phyloP scores from a whole-genome alignment of 352 stramenopile species.

The Globisporangium alternatum region DNA sequence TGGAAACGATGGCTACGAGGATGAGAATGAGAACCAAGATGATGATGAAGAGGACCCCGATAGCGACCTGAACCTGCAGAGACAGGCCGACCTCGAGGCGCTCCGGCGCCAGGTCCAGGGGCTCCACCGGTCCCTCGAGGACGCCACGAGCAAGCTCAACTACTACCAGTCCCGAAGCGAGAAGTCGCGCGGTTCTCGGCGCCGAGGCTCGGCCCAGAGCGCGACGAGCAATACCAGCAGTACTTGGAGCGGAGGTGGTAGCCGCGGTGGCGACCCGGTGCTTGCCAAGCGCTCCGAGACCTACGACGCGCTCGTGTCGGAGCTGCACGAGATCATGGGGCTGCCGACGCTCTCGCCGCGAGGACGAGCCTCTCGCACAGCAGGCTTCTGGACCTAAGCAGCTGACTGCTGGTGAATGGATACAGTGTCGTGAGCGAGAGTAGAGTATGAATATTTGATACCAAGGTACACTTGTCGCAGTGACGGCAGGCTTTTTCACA shows the following conservation, averaged over 20 bases:
- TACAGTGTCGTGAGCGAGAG: not conserved
- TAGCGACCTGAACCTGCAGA: constrained; percentile 13
- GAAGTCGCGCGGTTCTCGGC: not conserved
- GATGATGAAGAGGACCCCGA: not conserved
- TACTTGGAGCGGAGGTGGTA: not conserved
- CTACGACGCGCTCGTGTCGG: constrained; percentile 51
- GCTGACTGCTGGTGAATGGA: not conserved
- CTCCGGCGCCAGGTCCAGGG: constrained; percentile 49
- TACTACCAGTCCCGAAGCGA: constrained; percentile 19
- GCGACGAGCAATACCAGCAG: constrained; percentile 11
- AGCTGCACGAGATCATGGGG: constrained; percentile 78
- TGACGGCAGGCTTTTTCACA: not conserved
- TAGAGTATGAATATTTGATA: not conserved
- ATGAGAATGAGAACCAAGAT: constrained; percentile 15
- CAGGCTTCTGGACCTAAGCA: not conserved
- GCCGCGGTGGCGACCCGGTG: constrained; percentile 25
- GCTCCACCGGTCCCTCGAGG: constrained; percentile 42
- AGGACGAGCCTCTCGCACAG: not conserved
- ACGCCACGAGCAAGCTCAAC: constrained; percentile 54
- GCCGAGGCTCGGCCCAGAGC: constrained; percentile 6
- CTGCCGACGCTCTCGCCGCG: constrained; percentile 26
- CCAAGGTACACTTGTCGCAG: not conserved
- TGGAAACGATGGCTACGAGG: not conserved
- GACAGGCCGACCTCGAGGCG: constrained; percentile 37
- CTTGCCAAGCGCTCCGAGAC: constrained; percentile 29